Conservation (phyloP, 495 filamentous ascomycete genomes). For the Aspergillus sclerotioniger region DNA sequence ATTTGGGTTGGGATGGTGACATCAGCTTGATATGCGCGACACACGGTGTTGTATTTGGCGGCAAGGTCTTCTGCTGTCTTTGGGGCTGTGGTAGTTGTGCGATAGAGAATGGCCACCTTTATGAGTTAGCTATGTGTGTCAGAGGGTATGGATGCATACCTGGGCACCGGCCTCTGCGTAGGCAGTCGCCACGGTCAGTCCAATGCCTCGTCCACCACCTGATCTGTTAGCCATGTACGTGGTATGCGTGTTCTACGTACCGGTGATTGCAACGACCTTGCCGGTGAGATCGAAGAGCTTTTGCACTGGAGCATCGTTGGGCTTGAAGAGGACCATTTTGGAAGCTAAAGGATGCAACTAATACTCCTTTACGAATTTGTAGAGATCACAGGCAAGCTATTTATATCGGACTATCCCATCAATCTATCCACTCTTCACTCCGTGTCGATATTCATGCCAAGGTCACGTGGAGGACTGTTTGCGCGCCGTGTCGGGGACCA, state of each 20-base stretch:
- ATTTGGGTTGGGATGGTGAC: conserved; percentile 55
- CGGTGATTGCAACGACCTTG: conserved; percentile 3
- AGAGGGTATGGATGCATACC: conserved; percentile 35
- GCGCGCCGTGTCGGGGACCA: background rate
- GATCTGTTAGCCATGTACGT: background rate
- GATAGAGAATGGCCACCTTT: conserved; percentile 65
- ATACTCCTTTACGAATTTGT: no score
- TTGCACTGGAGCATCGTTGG: background rate
- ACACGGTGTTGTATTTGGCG: conserved; percentile 60
- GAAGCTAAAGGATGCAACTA: no score
- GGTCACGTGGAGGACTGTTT: no score
- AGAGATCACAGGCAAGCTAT: no score
- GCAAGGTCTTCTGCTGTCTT: conserved; percentile 63
- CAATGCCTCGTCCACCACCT: conserved; percentile 73
- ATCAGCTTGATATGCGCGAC: conserved; percentile 62
- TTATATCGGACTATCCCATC: no score
- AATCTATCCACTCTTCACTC: no score
- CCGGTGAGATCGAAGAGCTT: conserved; percentile 1
- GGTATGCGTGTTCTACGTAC: background rate
- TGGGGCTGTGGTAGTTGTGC: conserved; percentile 64
- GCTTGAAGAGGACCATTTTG: background rate
- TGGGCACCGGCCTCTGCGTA: conserved; percentile 76
- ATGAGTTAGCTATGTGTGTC: background rate
- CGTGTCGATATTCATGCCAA: no score
- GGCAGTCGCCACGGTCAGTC: conserved; percentile 62